Percentiles rank a stretch among this genome's conserved stretches.
phyloP scores from a whole-genome alignment of 768 basidiomycete species.

The Termitomyces sp. region DNA sequence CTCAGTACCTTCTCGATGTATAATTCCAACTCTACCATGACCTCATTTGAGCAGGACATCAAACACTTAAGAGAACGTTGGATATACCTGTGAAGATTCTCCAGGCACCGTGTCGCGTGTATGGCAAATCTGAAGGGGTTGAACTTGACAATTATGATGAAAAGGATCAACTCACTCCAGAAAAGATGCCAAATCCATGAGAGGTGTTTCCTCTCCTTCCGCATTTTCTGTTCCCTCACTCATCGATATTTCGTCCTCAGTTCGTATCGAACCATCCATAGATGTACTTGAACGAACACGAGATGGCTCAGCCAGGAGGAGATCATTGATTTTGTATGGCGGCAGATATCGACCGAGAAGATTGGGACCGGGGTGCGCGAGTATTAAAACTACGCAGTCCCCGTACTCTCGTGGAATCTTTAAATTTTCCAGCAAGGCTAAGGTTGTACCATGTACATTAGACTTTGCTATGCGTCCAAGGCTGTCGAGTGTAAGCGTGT shows the following conservation, averaged over 20 bases:
- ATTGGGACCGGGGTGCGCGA: conserved; percentile 67
- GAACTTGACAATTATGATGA: not conserved
- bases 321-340: conserved; percentile 56
- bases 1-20: conserved; percentile 60
- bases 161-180: conserved; percentile 46
- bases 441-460: conserved; percentile 42
- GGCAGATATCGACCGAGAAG: conserved; percentile 68
- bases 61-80: not conserved
- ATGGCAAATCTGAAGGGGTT: conserved; percentile 54
- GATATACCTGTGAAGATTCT: conserved; percentile 54
- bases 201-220: conserved; percentile 48
- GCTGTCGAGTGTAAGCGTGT: conserved; percentile 22
- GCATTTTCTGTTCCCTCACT: conserved; percentile 29
- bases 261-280: conserved; percentile 45
- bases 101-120: conserved; percentile 67
- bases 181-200: conserved; percentile 75
- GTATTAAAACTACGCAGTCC: conserved; percentile 65
- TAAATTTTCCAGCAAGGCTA: conserved; percentile 60
- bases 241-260: conserved; percentile 13
- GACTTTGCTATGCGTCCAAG: conserved; percentile 43
- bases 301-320: conserved; percentile 53
- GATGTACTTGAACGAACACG: conserved; percentile 34
- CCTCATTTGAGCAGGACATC: not conserved
- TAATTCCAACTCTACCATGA: conserved; percentile 40
- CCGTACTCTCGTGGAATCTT: conserved; percentile 61